These are phyloP conservation scores for Talaromyces thailandensis DNA, from an alignment of 495 filamentous ascomycete species.

Conservation along the genomic window DNA sequence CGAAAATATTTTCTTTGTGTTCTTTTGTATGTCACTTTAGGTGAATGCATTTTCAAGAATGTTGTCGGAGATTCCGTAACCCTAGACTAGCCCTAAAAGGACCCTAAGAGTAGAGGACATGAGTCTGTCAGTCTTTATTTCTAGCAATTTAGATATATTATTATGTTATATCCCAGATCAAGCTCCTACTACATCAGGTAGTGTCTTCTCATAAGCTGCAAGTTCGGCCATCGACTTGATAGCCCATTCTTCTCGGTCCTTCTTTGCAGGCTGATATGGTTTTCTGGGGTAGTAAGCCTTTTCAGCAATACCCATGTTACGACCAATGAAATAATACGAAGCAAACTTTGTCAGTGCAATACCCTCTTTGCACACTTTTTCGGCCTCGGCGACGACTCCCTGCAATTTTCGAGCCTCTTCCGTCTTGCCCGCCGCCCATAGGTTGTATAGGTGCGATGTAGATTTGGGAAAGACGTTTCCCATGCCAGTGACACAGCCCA, in stretches of 20 bases:
- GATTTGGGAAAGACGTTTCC: constrained; percentile 65
- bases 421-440: constrained; percentile 49
- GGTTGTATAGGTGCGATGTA: constrained; percentile 50
- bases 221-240: not conserved
- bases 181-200: not conserved
- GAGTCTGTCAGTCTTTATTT: not conserved
- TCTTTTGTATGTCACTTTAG: not conserved
- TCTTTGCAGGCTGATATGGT: not conserved
- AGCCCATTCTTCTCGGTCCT: not conserved
- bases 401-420: constrained; percentile 58
- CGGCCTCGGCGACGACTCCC: constrained; percentile 57
- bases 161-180: not conserved
- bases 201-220: not conserved
- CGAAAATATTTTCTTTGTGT: not conserved
- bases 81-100: not conserved
- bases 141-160: not conserved
- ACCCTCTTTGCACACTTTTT: constrained; percentile 76
- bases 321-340: constrained; percentile 27
- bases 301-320: not conserved
- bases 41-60: not conserved
- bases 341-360: constrained; percentile 60
- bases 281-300: not conserved
- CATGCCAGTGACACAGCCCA: constrained; percentile 63
- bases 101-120: not conserved
- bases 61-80: not conserved